phyloP scores from a whole-genome alignment of 2,329 filamentous ascomycete species.

The Colletotrichum cereale region DNA sequence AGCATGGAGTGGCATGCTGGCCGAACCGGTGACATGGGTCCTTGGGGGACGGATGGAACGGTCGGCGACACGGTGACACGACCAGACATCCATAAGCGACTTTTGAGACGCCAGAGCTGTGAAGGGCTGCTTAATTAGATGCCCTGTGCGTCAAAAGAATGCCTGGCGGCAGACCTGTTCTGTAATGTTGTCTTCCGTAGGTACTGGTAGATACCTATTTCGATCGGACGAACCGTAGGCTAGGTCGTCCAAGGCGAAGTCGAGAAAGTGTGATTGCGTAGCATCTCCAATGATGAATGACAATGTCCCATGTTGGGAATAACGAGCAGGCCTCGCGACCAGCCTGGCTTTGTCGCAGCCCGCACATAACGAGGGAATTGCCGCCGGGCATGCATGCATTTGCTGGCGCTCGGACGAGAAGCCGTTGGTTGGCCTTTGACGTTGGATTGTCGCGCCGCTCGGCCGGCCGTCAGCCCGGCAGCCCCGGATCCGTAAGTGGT shows the following conservation, averaged over 20 bases:
- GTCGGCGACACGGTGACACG: neutral
- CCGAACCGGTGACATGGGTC: conserved; percentile 19
- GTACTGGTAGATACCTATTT: too few species aligned
- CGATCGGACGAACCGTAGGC: neutral
- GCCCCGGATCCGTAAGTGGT: neutral
- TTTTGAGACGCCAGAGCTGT: neutral
- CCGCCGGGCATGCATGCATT: neutral
- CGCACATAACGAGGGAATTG: neutral
- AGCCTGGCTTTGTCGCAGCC: neutral
- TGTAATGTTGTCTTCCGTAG: neutral
- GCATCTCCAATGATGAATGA: neutral
- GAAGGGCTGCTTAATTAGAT: neutral
- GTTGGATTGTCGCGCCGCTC: neutral
- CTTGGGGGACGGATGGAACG: neutral
- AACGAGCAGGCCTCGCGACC: neutral
- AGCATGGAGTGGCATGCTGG: conserved; percentile 4
- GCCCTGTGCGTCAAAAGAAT: neutral
- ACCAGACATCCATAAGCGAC: neutral
- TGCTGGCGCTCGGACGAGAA: neutral
- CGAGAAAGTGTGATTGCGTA: neutral
- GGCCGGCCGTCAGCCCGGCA: neutral
- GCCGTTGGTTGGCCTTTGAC: neutral
- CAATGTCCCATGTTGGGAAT: neutral
- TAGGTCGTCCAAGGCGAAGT: neutral
- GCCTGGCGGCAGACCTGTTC: neutral